phyloP scores from a whole-genome alignment of 164 flowering plant species.

The Aristolochia fimbriata region DNA sequence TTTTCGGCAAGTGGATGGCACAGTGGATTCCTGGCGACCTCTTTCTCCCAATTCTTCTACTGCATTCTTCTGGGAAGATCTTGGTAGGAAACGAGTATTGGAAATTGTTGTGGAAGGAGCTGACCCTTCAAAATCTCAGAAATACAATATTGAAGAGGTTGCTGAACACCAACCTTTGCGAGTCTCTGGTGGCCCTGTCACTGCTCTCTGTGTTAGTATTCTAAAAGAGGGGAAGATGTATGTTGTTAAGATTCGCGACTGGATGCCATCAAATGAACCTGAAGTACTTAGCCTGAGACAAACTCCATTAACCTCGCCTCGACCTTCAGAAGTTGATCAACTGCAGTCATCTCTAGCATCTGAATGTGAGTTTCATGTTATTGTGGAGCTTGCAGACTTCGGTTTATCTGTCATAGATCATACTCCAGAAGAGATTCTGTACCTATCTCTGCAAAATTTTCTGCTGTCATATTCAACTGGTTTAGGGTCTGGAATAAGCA shows the following conservation, averaged over 20 bases:
- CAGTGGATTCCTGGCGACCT: slow-evolving; percentile 68
- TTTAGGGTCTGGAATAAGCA: slow-evolving; percentile 83
- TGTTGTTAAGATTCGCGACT: slow-evolving; percentile 76
- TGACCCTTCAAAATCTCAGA: slow-evolving; percentile 45
- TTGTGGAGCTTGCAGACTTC: slow-evolving; percentile 79
- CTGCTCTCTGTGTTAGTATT: slow-evolving; percentile 59
- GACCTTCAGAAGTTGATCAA: slow-evolving; percentile 22
- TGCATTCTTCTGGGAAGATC: slow-evolving; percentile 94
- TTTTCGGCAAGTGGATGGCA: slow-evolving; percentile 80
- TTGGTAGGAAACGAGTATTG: slow-evolving; percentile 61
- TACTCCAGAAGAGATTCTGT: slow-evolving; percentile 97
- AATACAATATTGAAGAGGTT: slow-evolving; percentile 75
- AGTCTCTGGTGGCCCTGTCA: slow-evolving; percentile 40
- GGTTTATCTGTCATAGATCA: slow-evolving; percentile 90
- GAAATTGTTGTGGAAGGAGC: slow-evolving; percentile 73
- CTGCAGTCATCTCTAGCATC: slow-evolving; percentile 24
- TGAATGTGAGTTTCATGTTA: slow-evolving; percentile 66
- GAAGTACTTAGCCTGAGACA: slow-evolving; percentile 15
- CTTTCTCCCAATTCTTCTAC: slow-evolving; percentile 76
- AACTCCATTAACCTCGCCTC: slow-evolving; percentile 19
- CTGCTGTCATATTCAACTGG: slow-evolving; percentile 80
- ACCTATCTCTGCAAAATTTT: slow-evolving; percentile 78
- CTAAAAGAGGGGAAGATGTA: slow-evolving; percentile 69
- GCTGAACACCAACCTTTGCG: slow-evolving; percentile 59
- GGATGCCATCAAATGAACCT: slow-evolving; percentile 73